Evolutionary conservation across 1,284 basidiomycete species (phyloP).

Genomic region (Melampsora americana): DNA sequence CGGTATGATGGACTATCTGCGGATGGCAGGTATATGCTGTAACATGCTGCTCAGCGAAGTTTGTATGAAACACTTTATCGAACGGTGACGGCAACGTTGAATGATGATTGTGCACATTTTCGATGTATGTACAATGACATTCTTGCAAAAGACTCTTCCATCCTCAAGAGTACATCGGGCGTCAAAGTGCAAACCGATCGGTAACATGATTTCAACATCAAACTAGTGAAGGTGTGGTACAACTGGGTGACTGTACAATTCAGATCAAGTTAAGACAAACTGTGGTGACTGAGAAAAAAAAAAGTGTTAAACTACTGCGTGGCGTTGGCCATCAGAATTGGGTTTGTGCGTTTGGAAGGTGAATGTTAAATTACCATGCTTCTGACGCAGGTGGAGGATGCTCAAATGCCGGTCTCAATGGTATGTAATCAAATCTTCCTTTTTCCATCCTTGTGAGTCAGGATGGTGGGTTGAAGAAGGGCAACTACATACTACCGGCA

Average conservation of each 20-base stretch:
- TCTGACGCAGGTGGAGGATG: too few species aligned
- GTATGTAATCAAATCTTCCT: too few species aligned
- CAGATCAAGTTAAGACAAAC: neutral
- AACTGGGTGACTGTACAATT: neutral
- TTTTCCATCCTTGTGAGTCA: too few species aligned
- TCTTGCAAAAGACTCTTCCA: neutral
- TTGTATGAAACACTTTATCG: too few species aligned
- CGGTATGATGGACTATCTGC: too few species aligned
- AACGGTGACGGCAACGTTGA: too few species aligned
- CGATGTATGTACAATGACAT: too few species aligned
- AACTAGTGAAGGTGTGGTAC: neutral
- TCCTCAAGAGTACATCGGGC: neutral
- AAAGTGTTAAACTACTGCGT: neutral
- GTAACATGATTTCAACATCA: constrained; percentile 1
- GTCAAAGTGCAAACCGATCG: neutral
- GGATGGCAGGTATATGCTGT: too few species aligned
- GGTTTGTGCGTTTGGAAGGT: constrained; percentile 4
- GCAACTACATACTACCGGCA: too few species aligned
- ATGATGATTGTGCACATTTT: neutral
- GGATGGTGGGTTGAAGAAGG: too few species aligned
- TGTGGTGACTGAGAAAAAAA: neutral
- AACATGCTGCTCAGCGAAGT: too few species aligned
- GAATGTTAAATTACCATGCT: neutral
- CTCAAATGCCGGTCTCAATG: too few species aligned
- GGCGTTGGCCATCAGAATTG: neutral